Percentiles rank a stretch among this genome's conserved stretches.
Evolutionary conservation across 2,329 filamentous ascomycete genomes (phyloP).

Genomic region (Epichloe sibirici): DNA sequence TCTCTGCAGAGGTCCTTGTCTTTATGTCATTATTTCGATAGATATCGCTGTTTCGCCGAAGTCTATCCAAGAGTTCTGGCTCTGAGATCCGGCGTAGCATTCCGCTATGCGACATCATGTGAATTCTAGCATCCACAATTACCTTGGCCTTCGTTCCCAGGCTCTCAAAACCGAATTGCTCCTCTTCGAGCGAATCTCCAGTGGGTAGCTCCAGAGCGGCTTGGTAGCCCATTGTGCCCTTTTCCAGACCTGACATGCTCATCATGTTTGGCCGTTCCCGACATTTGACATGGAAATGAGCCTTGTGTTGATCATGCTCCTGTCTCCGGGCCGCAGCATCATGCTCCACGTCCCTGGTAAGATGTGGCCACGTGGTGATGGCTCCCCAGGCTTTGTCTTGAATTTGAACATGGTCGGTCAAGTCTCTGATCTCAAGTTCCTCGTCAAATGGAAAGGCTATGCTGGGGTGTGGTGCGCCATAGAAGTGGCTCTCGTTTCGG

Average conservation of each 20-base stretch:
- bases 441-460: conserved; percentile 59
- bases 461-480: conserved; percentile 47
- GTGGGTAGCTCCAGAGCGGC: conserved; percentile 54
- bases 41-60: conserved; percentile 42
- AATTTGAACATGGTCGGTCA: conserved; percentile 52
- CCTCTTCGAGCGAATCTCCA: conserved; percentile 51
- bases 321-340: conserved; percentile 31
- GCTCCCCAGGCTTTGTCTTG: conserved; percentile 51
- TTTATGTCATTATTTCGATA: conserved; percentile 41
- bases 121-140: conserved; percentile 45
- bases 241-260: conserved; percentile 58
- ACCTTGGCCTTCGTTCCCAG: conserved; percentile 41
- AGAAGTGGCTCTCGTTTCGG: conserved; percentile 45
- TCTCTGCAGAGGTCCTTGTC: conserved; percentile 39
- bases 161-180: conserved; percentile 47
- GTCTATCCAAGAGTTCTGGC: conserved; percentile 43
- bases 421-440: conserved; percentile 46
- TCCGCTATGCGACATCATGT: conserved; percentile 39
- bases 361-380: conserved; percentile 50
- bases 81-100: conserved; percentile 46
- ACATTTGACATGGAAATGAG: conserved; percentile 47
- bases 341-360: conserved; percentile 38
- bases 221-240: conserved; percentile 57
- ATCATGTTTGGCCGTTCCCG: conserved; percentile 59
- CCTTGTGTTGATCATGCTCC: conserved; percentile 32